phyloP scores from a whole-genome alignment of 2,329 filamentous ascomycete species.

The Cladosporium sp. region DNA sequence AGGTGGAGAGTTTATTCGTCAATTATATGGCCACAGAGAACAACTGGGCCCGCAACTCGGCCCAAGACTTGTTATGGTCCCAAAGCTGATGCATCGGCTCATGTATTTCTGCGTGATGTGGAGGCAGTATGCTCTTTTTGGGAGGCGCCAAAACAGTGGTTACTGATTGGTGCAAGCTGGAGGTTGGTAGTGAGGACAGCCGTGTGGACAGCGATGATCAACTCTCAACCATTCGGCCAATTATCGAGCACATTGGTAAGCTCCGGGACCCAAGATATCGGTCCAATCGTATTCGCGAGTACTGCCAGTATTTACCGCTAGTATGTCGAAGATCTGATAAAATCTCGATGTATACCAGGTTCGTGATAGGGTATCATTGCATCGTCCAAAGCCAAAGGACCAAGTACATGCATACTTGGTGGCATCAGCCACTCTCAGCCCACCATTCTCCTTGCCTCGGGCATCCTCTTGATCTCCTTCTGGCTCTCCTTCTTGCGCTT shows the following conservation, averaged over 20 bases:
- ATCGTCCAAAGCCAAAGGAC: conserved; percentile 1
- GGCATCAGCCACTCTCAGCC: neutral
- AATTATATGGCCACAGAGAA: neutral
- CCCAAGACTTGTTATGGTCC: neutral
- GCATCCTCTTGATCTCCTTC: conserved; percentile 74
- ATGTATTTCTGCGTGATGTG: neutral
- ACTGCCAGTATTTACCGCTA: neutral
- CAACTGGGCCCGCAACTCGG: neutral
- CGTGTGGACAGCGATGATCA: neutral
- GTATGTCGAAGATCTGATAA: neutral
- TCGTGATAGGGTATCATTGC: conserved; percentile 14
- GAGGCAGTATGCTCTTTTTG: neutral
- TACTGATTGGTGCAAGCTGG: neutral
- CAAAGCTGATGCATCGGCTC: neutral
- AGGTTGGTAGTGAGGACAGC: neutral
- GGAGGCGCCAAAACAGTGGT: neutral
- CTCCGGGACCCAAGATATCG: neutral
- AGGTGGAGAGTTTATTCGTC: neutral
- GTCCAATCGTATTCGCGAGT: neutral
- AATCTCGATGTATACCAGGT: neutral
- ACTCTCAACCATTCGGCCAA: neutral
- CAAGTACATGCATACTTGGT: neutral
- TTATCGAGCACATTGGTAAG: neutral
- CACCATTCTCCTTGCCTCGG: conserved; percentile 40
- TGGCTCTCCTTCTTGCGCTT: conserved; percentile 84